These are phyloP conservation scores for Nakazawaea molendinolei DNA, from an alignment of 805 yeast genomes.

Conservation along the genomic window DNA sequence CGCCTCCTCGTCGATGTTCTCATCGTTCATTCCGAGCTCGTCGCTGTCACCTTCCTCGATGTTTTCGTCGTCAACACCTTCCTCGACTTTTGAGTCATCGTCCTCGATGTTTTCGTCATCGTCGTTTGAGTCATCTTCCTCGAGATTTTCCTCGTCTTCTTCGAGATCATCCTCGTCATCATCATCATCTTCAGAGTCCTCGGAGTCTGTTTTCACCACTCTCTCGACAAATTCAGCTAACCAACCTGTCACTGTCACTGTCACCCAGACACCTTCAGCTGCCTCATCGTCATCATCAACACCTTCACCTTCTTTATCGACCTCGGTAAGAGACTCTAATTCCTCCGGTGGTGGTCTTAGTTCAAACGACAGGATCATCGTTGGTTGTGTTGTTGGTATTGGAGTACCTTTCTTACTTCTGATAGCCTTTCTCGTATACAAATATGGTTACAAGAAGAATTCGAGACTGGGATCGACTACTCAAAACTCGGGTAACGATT, in stretches of 20 bases:
- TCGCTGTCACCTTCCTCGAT: neutral
- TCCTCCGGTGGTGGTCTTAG: constrained; percentile 35
- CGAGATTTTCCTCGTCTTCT: constrained; percentile 18
- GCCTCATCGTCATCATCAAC: constrained; percentile 18
- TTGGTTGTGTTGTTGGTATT: constrained; percentile 68
- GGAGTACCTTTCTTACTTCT: constrained; percentile 54
- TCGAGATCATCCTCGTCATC: constrained; percentile 18
- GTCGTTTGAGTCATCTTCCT: constrained; percentile 11
- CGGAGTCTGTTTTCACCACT: constrained; percentile 9
- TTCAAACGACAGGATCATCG: constrained; percentile 43
- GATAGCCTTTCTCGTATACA: constrained; percentile 23
- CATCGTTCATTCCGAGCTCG: neutral
- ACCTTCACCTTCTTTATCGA: constrained; percentile 24
- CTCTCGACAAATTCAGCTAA: constrained; percentile 6
- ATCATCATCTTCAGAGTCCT: neutral
- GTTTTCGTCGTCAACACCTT: constrained; percentile 1
- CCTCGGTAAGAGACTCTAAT: constrained; percentile 11
- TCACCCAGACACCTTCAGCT: constrained; percentile 6
- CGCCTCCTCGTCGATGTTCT: neutral
- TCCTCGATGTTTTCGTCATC: constrained; percentile 3
- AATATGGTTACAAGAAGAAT: constrained; percentile 10
- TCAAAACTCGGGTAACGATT: constrained; percentile 4
- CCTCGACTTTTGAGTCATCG: neutral
- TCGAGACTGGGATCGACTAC: constrained; percentile 3
- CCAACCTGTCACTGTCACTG: constrained; percentile 11